Evolutionary conservation across 306 rosid species (phyloP).

Genomic region (Castanopsis chinensis): DNA sequence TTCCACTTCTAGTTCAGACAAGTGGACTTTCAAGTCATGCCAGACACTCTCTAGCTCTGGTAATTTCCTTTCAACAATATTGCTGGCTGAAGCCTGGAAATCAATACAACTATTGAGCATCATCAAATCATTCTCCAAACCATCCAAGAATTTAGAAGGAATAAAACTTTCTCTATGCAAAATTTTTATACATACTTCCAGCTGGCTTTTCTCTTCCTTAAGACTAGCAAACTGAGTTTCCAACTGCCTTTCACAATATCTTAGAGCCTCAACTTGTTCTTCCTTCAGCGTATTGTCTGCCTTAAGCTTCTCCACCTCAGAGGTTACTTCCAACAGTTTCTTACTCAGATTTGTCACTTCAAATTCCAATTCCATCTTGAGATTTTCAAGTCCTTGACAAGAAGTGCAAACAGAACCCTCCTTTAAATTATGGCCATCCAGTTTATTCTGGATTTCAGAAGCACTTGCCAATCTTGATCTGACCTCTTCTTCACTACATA

Average conservation of each 20-base stretch:
- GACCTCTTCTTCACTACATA: too few species aligned
- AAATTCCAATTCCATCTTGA: conserved; percentile 32
- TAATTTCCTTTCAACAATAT: conserved; percentile 1
- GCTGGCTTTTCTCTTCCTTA: conserved; percentile 34
- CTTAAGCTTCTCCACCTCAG: conserved; percentile 35
- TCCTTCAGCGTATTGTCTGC: conserved; percentile 35
- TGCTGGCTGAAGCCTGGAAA: conserved; percentile 12
- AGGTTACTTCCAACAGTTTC: conserved; percentile 22
- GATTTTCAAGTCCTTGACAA: conserved; percentile 28
- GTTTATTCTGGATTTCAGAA: too few species aligned
- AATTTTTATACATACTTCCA: conserved; percentile 33
- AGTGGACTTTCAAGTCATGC: conserved; percentile 38
- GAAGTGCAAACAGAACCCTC: conserved; percentile 7
- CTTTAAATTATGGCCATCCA: too few species aligned
- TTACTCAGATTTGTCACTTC: conserved; percentile 30
- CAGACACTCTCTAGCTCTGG: conserved; percentile 8
- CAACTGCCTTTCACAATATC: conserved; percentile 31
- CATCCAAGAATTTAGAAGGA: conserved; percentile 8
- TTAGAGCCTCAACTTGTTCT: conserved; percentile 32
- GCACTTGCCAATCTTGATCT: too few species aligned
- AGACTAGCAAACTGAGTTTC: conserved; percentile 41
- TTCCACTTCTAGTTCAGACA: conserved; percentile 46
- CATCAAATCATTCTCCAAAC: conserved; percentile 14
- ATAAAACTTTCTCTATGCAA: conserved; percentile 22
- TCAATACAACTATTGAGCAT: conserved; percentile 6